Evolutionary conservation across 441 rosid genomes (phyloP).

Genomic region (Euphorbia celastroides): DNA sequence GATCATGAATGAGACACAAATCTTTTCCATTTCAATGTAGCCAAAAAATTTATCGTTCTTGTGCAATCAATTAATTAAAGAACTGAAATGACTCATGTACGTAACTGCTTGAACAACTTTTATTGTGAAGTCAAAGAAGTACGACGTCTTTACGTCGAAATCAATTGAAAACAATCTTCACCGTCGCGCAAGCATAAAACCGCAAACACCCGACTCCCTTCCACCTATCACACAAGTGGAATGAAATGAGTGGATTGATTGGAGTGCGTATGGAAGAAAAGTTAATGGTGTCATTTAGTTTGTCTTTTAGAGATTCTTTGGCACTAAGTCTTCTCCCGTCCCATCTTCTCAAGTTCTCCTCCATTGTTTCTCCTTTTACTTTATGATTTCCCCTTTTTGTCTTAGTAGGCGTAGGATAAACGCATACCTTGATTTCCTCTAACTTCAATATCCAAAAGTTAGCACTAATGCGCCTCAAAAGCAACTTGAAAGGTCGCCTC

Average conservation of each 20-base stretch:
- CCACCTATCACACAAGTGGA: too few relatives aligned
- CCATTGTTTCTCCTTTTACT: neutral
- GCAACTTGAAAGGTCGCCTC: conserved; percentile 13
- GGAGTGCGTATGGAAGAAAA: conserved; percentile 14
- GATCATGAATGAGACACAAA: too few relatives aligned
- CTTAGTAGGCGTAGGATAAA: conserved; percentile 21
- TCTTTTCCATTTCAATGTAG: too few relatives aligned
- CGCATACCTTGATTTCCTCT: conserved; percentile 23
- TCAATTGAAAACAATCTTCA: too few relatives aligned
- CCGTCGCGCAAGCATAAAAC: too few relatives aligned
- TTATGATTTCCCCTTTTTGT: neutral
- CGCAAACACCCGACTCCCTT: too few relatives aligned
- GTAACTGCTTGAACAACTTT: too few relatives aligned
- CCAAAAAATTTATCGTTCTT: too few relatives aligned
- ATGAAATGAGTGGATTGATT: conserved; percentile 7
- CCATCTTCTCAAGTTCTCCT: conserved; percentile 16
- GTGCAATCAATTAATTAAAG: too few relatives aligned
- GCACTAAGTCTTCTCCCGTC: conserved; percentile 18
- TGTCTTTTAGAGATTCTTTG: conserved; percentile 27
- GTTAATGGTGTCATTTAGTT: conserved; percentile 16
- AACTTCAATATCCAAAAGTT: conserved; percentile 21
- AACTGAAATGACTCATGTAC: too few relatives aligned
- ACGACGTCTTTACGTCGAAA: too few relatives aligned
- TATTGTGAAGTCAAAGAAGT: too few relatives aligned
- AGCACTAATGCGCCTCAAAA: conserved; percentile 23